These are phyloP conservation scores for Phialemoniopsis sp. DNA, from an alignment of 2,329 filamentous ascomycete species.

Conservation along the genomic window DNA sequence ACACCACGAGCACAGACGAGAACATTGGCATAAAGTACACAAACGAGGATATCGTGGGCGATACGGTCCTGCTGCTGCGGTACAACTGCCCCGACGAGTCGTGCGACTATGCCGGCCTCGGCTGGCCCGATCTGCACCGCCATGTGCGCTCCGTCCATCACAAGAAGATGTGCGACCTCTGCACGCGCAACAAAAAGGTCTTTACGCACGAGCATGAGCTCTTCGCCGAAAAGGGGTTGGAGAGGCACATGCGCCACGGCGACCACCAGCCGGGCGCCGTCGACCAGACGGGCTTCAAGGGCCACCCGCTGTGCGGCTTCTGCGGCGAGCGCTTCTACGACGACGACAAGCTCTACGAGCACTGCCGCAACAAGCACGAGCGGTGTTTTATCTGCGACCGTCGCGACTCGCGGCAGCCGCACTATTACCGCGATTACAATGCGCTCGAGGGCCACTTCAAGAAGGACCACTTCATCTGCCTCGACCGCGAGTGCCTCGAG, in stretches of 20 bases:
- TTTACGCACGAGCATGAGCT: slow-evolving; percentile 98
- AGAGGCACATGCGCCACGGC: slow-evolving; percentile 83
- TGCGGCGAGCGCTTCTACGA: slow-evolving; percentile 92
- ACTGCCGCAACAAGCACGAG: slow-evolving; percentile 92
- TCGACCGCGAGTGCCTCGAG: slow-evolving; percentile 82
- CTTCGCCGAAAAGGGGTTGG: slow-evolving; percentile 75
- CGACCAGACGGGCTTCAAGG: slow-evolving; percentile 93
- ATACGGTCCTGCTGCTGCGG: slow-evolving; percentile 79
- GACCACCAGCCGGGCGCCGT: slow-evolving; percentile 86
- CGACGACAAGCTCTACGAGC: slow-evolving; percentile 88
- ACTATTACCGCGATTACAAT: slow-evolving; percentile 90
- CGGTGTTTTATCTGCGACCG: slow-evolving; percentile 92
- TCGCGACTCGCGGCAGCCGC: slow-evolving; percentile 63
- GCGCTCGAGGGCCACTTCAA: slow-evolving; percentile 82
- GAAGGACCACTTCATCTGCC: slow-evolving; percentile 81
- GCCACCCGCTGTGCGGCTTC: slow-evolving; percentile 91
- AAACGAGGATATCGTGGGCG: slow-evolving; percentile 82
- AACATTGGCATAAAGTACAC: slow-evolving; percentile 92
- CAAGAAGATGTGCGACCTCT: slow-evolving; percentile 89
- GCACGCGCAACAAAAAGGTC: slow-evolving; percentile 90
- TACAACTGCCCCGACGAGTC: slow-evolving; percentile 90
- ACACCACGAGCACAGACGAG: slow-evolving; percentile 75
- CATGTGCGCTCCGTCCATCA: slow-evolving; percentile 81
- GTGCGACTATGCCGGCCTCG: slow-evolving; percentile 76
- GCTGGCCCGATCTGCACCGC: slow-evolving; percentile 54